A percentile compares a stretch with the other conserved stretches of the same genome.
Evolutionary conservation across 108 stramenopile genomes (phyloP).

Genomic region (Cyclotella distinguenda): DNA sequence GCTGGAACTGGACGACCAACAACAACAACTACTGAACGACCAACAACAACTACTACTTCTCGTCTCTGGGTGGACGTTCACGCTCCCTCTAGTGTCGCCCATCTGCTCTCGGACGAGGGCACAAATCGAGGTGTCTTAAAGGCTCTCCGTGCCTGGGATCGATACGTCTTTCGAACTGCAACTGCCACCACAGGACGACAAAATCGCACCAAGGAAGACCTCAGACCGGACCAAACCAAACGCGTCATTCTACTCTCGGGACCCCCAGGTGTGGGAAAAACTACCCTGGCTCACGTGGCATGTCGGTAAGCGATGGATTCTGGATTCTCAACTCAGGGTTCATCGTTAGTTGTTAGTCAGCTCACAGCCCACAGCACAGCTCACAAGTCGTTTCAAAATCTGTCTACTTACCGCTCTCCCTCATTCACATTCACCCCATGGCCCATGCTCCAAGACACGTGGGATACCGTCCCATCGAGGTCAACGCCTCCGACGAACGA

Average conservation of each 20-base stretch:
- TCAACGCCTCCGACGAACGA: slow-evolving; percentile 97
- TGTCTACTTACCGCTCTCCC: neutral
- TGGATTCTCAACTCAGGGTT: no score
- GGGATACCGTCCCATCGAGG: slow-evolving; percentile 92
- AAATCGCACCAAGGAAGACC: slow-evolving; percentile 43
- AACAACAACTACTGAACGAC: neutral
- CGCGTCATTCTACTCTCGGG: slow-evolving; percentile 89
- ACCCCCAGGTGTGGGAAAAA: slow-evolving; percentile 96
- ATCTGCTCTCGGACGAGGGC: slow-evolving; percentile 90
- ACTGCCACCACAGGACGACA: slow-evolving; percentile 19
- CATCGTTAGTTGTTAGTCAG: neutral
- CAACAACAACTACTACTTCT: slow-evolving; percentile 15
- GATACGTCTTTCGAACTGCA: slow-evolving; percentile 81
- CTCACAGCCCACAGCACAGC: neutral
- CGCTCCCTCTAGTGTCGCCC: slow-evolving; percentile 83
- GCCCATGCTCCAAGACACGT: slow-evolving; percentile 56
- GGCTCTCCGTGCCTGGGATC: slow-evolving; percentile 90
- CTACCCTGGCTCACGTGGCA: slow-evolving; percentile 95
- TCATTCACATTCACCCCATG: neutral
- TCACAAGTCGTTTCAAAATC: no score
- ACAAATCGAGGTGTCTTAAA: slow-evolving; percentile 93
- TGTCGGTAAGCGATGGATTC: slow-evolving; percentile 30
- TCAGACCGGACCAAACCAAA: slow-evolving; percentile 63
- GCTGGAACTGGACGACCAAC: neutral
- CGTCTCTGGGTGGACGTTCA: slow-evolving; percentile 92